Base-by-base conservation (phyloP, 495 filamentous ascomycete species). In the Trichoderma reesei region DNA sequence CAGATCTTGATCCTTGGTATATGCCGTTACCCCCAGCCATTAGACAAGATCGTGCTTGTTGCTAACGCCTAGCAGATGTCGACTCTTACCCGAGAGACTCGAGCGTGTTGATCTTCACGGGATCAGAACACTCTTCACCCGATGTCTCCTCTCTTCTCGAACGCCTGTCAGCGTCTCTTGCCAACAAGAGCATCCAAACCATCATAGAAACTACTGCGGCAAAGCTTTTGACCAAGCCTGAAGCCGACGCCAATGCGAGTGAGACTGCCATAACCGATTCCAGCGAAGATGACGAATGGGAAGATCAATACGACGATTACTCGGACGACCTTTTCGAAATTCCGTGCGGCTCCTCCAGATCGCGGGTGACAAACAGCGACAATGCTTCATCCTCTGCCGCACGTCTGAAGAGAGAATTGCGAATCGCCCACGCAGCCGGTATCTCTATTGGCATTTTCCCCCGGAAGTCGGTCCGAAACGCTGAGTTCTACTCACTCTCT, bases 11-110 rank as follows among this genome's bases (percentile, higher is more conserved):
- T 56, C 20, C 20, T 56, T 13, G 48, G 48, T 56, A n/a, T 33
- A 26, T 14, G n/a, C 20, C 10, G 33, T 8, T 13, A 0, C 33
- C 3, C n/a, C 48, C 3, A 10, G 7, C 20, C 8, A 3, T 13
- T 0, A 18, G 31, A 59, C 67, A 34, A 26, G 54, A 48, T 54
- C 59, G 54, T 41, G 9, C 14, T 5, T 41, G 10, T 18, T 6
- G 16, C 44, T 63, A 33, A 37, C 26, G 38, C 42, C 18, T 41
- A 16, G 59, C 65, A 84, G 86, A 90, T 65, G 68, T 85, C 5
- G 74, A 76, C 46, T 85, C 89, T 9, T 92, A 92, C 66, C 89
- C 88, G 2, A 75, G 72, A 26, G 70, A 70, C 36, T 88, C 89
- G 68, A 74, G 72, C 51, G 89, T 83, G 65, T 79, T 85, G 64